Base-by-base conservation (phyloP, 257 asterid genomes). In the Handroanthus guayacan region DNA sequence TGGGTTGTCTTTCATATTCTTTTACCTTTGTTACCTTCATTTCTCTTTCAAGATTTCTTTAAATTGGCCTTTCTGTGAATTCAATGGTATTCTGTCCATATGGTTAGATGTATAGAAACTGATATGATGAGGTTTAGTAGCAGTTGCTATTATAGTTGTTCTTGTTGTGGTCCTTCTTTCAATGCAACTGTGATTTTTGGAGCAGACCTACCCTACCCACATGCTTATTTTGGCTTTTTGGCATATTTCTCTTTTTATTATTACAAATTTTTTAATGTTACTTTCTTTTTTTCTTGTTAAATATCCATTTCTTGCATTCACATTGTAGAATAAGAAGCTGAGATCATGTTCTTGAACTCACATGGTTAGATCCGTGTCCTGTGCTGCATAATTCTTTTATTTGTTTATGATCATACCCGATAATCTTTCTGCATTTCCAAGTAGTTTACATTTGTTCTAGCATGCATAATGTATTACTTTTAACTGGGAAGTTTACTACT, bases 141-240 rank as follows among this genome's bases (percentile, higher is more conserved):
- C 77, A 67, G 82, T 70, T 71, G 60, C 78, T 38, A 82, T 77
- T 80, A 63, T 44, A 52, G 76, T 67, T 73, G 82, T 38, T 77
- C 52, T 6, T 78, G 45, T 36, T 80, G 88, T 89, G 89, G 91
- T 82, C 91, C 91, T 81, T 48, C 4, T 48, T 76, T 81, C 36
- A 83, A 82, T 84, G 77, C 78, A 72, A 65, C 80, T 62, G 39
- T 67, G 68, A 67, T 71, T 73, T 31, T 56, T 74, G 62, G 62
- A 65, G 75, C 88, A 82, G 85, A 84, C 87, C 89, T 87, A 83
- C 84, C 83, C 83, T 60, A 67, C 80, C 79, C 82, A 71, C 82
- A 75, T 79, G 86, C 77, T 55, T 58, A 8, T 62, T 17, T 63
- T 38, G 3, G 0, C 2, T 43, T 52, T 63, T 55, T 16, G 62